A percentile compares a stretch with the other conserved stretches of the same genome.
Conservation (phyloP, 768 basidiomycete species). For the Daedaleopsis sinensis region DNA sequence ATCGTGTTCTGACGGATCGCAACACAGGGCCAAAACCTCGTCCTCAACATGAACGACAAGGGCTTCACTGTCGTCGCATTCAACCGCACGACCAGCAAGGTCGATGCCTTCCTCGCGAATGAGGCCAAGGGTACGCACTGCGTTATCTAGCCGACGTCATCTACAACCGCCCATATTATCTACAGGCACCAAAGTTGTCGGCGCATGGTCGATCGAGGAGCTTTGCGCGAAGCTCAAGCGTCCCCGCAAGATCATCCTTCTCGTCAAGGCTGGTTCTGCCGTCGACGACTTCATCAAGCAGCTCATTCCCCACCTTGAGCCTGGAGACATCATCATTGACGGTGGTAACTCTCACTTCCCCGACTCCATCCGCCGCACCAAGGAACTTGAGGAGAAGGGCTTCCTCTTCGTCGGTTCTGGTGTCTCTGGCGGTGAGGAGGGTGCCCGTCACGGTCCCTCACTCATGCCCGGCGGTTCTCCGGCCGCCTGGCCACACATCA, state of each 20-base stretch:
- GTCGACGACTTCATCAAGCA: conserved; percentile 95
- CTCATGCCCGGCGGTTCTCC: conserved; percentile 98
- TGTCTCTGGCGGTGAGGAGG: conserved; percentile 99
- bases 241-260: conserved; percentile 96
- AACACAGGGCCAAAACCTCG: conserved; percentile 89
- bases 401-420: conserved; percentile 97
- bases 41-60: conserved; percentile 99
- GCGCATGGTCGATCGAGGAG: conserved; percentile 93
- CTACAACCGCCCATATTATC: conserved; percentile 26
- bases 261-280: conserved; percentile 96
- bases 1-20: conserved; percentile 11
- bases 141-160: conserved; percentile 15
- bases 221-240: conserved; percentile 89
- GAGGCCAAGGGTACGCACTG: conserved; percentile 89
- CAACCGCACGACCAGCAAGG: conserved; percentile 96
- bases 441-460: conserved; percentile 94
- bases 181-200: conserved; percentile 91
- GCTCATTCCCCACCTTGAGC: conserved; percentile 86
- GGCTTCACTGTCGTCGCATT: conserved; percentile 96
- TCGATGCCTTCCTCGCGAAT: conserved; percentile 92
- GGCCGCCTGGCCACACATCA: conserved; percentile 95
- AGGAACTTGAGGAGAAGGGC: conserved; percentile 93
- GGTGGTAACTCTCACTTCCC: conserved; percentile 99
- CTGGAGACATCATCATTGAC: conserved; percentile 98
- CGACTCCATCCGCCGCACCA: conserved; percentile 92